These are phyloP conservation scores for Podaxis rugospora DNA, from an alignment of 768 basidiomycete genomes.

Conservation along the genomic window DNA sequence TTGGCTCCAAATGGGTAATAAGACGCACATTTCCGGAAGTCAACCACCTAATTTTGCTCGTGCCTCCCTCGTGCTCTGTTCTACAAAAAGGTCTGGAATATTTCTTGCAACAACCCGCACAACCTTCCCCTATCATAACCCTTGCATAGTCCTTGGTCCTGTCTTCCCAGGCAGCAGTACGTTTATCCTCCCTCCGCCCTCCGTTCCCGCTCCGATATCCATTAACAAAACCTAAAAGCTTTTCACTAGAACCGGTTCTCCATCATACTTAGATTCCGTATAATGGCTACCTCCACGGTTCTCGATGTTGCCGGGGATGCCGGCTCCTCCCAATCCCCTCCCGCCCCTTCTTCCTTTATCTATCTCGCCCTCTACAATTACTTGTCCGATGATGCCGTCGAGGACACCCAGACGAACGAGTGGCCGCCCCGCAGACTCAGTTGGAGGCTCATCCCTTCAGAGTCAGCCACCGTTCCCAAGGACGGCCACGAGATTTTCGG, in stretches of 20 bases:
- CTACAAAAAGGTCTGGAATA: slow-evolving; percentile 9
- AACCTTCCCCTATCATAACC: slow-evolving; percentile 2
- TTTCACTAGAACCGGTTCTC: slow-evolving; percentile 1
- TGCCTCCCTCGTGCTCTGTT: slow-evolving; percentile 9
- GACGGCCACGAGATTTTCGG: slow-evolving; percentile 4
- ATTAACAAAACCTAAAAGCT: not conserved
- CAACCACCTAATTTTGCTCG: slow-evolving; percentile 8
- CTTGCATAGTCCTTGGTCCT: not conserved
- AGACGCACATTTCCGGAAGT: slow-evolving; percentile 2
- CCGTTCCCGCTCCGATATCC: slow-evolving; percentile 6
- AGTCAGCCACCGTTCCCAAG: not conserved
- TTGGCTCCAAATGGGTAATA: slow-evolving; percentile 6
- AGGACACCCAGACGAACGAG: not conserved
- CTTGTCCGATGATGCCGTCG: not conserved
- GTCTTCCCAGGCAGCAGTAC: slow-evolving; percentile 9
- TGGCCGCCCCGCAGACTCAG: slow-evolving; percentile 3
- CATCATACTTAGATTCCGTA: slow-evolving; percentile 5
- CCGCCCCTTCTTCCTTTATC: slow-evolving; percentile 2
- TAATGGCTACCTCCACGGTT: slow-evolving; percentile 4
- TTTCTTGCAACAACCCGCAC: not conserved
- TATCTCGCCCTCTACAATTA: slow-evolving; percentile 11
- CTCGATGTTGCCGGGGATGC: slow-evolving; percentile 3
- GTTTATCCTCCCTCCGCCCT: not conserved
- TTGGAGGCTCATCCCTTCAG: slow-evolving; percentile 8
- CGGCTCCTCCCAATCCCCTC: not conserved